phyloP scores from a whole-genome alignment of 495 filamentous ascomycete genomes.

The Pyrenopolyporus hunteri region DNA sequence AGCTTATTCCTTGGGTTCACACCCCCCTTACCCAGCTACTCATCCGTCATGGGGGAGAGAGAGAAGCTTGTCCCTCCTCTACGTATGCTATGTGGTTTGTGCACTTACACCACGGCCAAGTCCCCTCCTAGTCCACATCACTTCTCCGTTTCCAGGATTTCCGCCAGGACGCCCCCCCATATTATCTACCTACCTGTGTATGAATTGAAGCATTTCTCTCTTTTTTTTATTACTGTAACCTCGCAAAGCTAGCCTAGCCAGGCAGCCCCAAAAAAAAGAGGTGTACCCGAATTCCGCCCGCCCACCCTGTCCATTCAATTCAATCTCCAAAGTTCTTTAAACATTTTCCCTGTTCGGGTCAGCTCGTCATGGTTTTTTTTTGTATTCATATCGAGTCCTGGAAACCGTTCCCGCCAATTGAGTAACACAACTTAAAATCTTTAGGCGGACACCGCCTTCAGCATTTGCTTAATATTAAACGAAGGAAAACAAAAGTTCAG shows the following conservation, averaged over 20 bases:
- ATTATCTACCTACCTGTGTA: conserved; percentile 23
- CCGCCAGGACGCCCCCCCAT: conserved; percentile 33
- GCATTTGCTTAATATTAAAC: conserved; percentile 10
- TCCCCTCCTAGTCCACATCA: conserved; percentile 18
- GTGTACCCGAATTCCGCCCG: conserved; percentile 34
- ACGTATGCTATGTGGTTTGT: conserved; percentile 2
- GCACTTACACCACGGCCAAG: conserved; percentile 11
- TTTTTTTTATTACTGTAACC: conserved; percentile 37
- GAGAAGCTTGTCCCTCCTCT: conserved; percentile 8
- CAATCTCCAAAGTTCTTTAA: conserved; percentile 36
- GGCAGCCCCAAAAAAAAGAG: conserved; percentile 37
- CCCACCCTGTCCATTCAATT: conserved; percentile 37
- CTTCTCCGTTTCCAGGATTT: conserved; percentile 33
- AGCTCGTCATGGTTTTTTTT: conserved; percentile 38
- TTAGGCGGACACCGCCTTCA: conserved; percentile 31
- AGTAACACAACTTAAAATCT: conserved; percentile 36
- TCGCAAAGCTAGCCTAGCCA: conserved; percentile 38
- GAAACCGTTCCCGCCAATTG: conserved; percentile 35
- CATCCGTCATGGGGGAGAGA: too few species aligned
- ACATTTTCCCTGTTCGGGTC: conserved; percentile 37
- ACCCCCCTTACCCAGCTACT: conserved; percentile 6
- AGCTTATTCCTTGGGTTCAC: conserved; percentile 2
- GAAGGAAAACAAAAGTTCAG: conserved; percentile 2
- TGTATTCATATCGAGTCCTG: conserved; percentile 36
- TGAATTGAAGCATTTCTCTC: conserved; percentile 34